Percentiles rank a stretch among this genome's conserved stretches.
Evolutionary conservation across 148 eudicot genomes (phyloP).

Genomic region (Diospyros kaki): DNA sequence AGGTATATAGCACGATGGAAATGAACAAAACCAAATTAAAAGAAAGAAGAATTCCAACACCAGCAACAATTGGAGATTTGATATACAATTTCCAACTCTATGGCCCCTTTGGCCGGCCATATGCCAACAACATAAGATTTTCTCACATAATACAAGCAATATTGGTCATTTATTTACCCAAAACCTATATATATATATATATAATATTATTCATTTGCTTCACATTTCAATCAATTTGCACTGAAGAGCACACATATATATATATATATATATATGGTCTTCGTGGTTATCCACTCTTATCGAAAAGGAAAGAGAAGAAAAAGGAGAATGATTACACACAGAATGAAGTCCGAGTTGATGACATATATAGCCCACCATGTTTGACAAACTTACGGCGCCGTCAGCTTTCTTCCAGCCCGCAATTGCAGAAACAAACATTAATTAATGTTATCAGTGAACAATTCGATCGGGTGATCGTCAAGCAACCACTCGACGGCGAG

Average conservation of each 20-base stretch:
- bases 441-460: no score
- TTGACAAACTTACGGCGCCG: slow-evolving; percentile 3
- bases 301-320: not conserved
- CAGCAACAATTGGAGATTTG: not conserved
- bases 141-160: not conserved
- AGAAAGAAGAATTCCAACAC: not conserved
- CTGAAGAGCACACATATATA: not conserved
- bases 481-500: slow-evolving; percentile 7
- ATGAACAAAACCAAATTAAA: not conserved
- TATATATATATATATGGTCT: slow-evolving; percentile 3
- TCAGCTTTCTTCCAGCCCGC: slow-evolving; percentile 9
- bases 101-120: slow-evolving; percentile 8
- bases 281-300: slow-evolving; percentile 21
- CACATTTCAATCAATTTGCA: slow-evolving; percentile 11
- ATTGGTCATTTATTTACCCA: slow-evolving; percentile 5
- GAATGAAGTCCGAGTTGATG: not conserved
- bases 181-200: no score
- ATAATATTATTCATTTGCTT: not conserved
- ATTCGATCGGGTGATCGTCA: not conserved
- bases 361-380: slow-evolving; percentile 7
- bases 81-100: not conserved
- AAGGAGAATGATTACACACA: not conserved
- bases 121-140: not conserved
- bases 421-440: not conserved
- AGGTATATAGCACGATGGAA: not conserved